Base-by-base conservation (phyloP, 768 basidiomycete genomes). In the Amanita jacksonii region DNA sequence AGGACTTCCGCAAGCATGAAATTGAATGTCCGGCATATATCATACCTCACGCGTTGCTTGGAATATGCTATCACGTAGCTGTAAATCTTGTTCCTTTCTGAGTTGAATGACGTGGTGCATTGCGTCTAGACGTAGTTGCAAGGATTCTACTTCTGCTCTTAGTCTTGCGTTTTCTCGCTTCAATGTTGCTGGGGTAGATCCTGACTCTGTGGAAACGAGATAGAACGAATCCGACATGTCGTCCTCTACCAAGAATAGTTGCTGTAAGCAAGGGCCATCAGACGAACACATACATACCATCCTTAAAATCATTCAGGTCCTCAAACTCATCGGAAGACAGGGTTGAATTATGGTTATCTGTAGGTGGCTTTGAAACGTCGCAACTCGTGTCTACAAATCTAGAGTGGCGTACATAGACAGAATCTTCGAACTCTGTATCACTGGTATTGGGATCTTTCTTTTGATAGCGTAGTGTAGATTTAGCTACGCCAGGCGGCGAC, bases 161-260 rank as follows among this genome's bases (percentile, higher is more conserved):
- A 91, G 69, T 6, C 65, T 54, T 1, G 59, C 56, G 50, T 91
- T 91, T 57, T 91, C 86, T 57, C 72, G 77, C 58, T 73, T 76
- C 25, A 87, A 62, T 1, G 60, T 59, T 13, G 66, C 58, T 3
- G 68, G 59, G 23, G 76, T 63, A 5, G 72, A 58, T 40, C 79
- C 79, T 22, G 73, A 62, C 24, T 73, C 77, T 5, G 76, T 73
- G 0, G 86, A 81, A 37, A 90, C 73, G 27, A 90, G 57, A 51
- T 72, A 85, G 57, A 88, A 89, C 0, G 86, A 89, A 50, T 85
- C 87, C 1, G 86, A 81, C 45, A 86, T 70, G 24, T 85, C 80
- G 51, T 81, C 76, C 22, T 71, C 79, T 76, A 51, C 22, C 34
- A 35, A 30, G 32, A 36, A 49, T n/a, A 8, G 8, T 42, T 41